Evolutionary conservation across 1,284 basidiomycete species (phyloP).

Genomic region (Irpex sp.): DNA sequence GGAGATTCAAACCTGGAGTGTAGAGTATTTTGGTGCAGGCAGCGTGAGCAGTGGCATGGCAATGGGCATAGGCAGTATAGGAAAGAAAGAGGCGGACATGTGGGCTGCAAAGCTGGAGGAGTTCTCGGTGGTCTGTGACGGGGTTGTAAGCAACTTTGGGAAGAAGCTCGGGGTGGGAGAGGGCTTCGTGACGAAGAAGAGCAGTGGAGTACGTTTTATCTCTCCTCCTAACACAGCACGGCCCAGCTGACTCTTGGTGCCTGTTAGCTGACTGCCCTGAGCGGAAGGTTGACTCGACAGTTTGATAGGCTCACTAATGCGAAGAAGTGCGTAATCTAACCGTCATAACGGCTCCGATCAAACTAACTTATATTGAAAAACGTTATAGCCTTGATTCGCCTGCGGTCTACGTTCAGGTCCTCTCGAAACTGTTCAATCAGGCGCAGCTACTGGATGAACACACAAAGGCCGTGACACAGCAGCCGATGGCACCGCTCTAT

Average conservation of each 20-base stretch:
- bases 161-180: slow-evolving; percentile 90
- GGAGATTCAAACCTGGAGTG: slow-evolving; percentile 63
- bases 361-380: slow-evolving; percentile 10
- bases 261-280: slow-evolving; percentile 60
- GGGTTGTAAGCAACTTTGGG: slow-evolving; percentile 77
- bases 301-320: slow-evolving; percentile 90
- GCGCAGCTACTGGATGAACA: slow-evolving; percentile 87
- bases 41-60: slow-evolving; percentile 72
- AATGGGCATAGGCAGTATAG: slow-evolving; percentile 65
- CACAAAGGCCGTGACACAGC: slow-evolving; percentile 65
- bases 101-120: slow-evolving; percentile 72
- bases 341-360: slow-evolving; percentile 12
- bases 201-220: slow-evolving; percentile 48
- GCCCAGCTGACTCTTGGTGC: slow-evolving; percentile 21
- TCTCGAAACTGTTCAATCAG: slow-evolving; percentile 73
- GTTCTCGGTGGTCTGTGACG: slow-evolving; percentile 77
- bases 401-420: slow-evolving; percentile 77
- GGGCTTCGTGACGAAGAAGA: slow-evolving; percentile 81
- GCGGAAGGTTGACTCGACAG: slow-evolving; percentile 76
- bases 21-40: slow-evolving; percentile 71
- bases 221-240: slow-evolving; percentile 8
- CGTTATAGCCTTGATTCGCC: slow-evolving; percentile 78
- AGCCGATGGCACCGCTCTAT: slow-evolving; percentile 68
- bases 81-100: slow-evolving; percentile 65
- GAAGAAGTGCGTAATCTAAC: slow-evolving; percentile 67